Percentiles rank a stretch among this genome's conserved stretches.
Evolutionary conservation across 1,139 yeast genomes (phyloP).

Genomic region (Magnusiomyces ingens): DNA sequence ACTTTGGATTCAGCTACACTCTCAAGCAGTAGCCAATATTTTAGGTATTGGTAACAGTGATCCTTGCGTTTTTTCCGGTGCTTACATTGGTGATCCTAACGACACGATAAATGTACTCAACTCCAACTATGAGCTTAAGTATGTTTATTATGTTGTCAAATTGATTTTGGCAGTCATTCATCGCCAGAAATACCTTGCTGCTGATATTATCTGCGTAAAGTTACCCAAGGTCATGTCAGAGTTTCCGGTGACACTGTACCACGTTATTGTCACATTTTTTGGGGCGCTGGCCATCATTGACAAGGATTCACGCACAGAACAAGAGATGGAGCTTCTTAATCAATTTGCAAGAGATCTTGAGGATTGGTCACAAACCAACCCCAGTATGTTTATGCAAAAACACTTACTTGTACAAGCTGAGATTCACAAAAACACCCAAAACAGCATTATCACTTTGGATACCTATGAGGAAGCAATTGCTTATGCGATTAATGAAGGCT

Average conservation of each 20-base stretch:
- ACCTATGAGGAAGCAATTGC: conserved; percentile 44
- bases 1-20: conserved; percentile 30
- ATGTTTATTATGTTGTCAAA: conserved; percentile 25
- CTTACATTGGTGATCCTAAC: conserved; percentile 18
- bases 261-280: conserved; percentile 27
- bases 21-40: conserved; percentile 24
- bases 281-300: conserved; percentile 29
- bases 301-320: conserved; percentile 19
- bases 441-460: conserved; percentile 40
- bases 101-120: conserved; percentile 15
- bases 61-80: conserved; percentile 24
- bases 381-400: conserved; percentile 37
- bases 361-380: conserved; percentile 37
- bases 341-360: conserved; percentile 28
- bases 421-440: conserved; percentile 22
- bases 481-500: conserved; percentile 31
- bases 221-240: conserved; percentile 24
- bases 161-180: conserved; percentile 25
- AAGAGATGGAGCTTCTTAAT: conserved; percentile 19
- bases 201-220: conserved; percentile 23
- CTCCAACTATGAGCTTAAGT: conserved; percentile 20
- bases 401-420: conserved; percentile 36
- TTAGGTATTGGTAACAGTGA: conserved; percentile 25
- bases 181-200: conserved; percentile 25
- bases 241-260: conserved; percentile 27